Conservation (phyloP, 2,329 filamentous ascomycete species). For the Ophiocordyceps polyrhachis-furcata region DNA sequence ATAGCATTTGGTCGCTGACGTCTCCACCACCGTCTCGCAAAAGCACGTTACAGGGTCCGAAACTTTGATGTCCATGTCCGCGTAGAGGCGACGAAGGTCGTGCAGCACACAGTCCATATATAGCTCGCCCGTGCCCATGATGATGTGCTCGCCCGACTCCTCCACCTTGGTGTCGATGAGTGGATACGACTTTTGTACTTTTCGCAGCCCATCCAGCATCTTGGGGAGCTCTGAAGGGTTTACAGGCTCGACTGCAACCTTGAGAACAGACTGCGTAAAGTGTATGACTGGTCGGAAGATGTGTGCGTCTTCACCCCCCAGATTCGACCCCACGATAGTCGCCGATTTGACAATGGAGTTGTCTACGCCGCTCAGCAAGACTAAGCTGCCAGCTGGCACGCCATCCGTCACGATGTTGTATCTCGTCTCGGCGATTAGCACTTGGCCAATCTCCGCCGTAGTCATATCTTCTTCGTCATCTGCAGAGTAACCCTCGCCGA, state of each 20-base stretch:
- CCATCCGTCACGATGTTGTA: constrained; percentile 88
- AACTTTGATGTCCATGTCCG: constrained; percentile 98
- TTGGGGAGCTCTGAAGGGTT: constrained; percentile 96
- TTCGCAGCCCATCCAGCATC: constrained; percentile 92
- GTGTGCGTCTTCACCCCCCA: constrained; percentile 80
- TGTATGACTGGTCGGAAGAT: constrained; percentile 88
- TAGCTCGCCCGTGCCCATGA: constrained; percentile 90
- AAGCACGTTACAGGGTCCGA: constrained; percentile 95
- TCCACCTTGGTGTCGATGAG: constrained; percentile 93
- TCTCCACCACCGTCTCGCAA: constrained; percentile 94
- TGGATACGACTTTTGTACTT: constrained; percentile 96
- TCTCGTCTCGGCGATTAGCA: constrained; percentile 78
- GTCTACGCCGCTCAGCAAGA: constrained; percentile 80
- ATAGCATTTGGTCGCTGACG: constrained; percentile 94
- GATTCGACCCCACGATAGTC: constrained; percentile 62
- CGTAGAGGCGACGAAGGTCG: constrained; percentile 80
- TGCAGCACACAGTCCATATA: constrained; percentile 99
- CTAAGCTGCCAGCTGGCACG: constrained; percentile 84
- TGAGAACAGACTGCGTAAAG: constrained; percentile 94
- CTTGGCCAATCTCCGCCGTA: constrained; percentile 62
- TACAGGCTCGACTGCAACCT: constrained; percentile 93
- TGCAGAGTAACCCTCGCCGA: constrained; percentile 87
- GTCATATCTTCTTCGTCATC: constrained; percentile 98
- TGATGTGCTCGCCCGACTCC: constrained; percentile 89
- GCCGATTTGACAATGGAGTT: constrained; percentile 98